Conservation (phyloP, 208 protist genomes). For the Trypanosoma rangeli region DNA sequence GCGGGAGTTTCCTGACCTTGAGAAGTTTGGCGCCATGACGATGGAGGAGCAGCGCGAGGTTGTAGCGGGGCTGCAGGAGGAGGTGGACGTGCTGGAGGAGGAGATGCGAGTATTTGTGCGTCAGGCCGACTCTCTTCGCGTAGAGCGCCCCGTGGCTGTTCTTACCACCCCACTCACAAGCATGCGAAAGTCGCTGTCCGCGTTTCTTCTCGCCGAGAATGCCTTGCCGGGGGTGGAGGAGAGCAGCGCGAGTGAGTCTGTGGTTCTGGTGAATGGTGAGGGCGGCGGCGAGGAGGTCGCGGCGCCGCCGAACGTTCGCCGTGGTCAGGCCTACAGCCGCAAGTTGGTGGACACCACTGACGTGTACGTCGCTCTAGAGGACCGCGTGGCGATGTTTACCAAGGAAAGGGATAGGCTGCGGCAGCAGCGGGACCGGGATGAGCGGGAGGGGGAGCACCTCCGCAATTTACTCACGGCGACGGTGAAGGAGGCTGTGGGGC, state of each 20-base stretch:
- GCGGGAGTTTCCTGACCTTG: conserved; percentile 48
- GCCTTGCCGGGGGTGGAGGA: not conserved
- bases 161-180: not conserved
- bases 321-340: conserved; percentile 57
- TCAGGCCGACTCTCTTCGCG: conserved; percentile 42
- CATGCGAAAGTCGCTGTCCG: not conserved
- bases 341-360: conserved; percentile 39
- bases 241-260: not conserved
- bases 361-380: conserved; percentile 62
- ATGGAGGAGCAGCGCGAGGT: conserved; percentile 47
- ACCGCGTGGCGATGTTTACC: conserved; percentile 66
- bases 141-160: not conserved
- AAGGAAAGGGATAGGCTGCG: conserved; percentile 56
- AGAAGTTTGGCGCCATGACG: conserved; percentile 45
- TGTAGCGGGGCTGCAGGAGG: conserved; percentile 56
- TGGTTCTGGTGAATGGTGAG: not conserved
- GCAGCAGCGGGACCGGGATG: conserved; percentile 43
- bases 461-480: conserved; percentile 64
- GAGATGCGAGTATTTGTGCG: conserved; percentile 54
- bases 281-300: not conserved
- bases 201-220: conserved; percentile 7
- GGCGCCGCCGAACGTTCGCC: conserved; percentile 2
- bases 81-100: conserved; percentile 66
- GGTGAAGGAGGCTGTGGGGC: conserved; percentile 69
- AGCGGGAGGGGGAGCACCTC: conserved; percentile 53